Evolutionary conservation across 2,329 filamentous ascomycete species (phyloP).

Genomic region (Aureobasidium vineae): DNA sequence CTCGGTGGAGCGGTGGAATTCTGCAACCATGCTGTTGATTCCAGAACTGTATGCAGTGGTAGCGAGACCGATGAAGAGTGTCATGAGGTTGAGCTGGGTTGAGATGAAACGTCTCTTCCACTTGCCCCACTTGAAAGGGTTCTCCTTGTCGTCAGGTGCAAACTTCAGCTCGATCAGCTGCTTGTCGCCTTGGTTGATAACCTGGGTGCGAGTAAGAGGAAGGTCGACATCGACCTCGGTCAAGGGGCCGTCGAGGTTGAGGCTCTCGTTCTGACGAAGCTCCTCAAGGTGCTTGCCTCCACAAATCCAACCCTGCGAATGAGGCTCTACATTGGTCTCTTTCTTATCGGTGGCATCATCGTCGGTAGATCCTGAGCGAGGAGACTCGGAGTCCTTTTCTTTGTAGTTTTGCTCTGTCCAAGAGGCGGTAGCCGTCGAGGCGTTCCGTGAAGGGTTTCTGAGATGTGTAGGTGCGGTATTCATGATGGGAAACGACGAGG

Average conservation of each 20-base stretch:
- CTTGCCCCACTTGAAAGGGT: slow-evolving; percentile 53
- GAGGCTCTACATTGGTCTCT: slow-evolving; percentile 21
- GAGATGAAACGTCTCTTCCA: slow-evolving; percentile 50
- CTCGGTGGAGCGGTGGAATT: slow-evolving; percentile 45
- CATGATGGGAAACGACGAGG: slow-evolving; percentile 8
- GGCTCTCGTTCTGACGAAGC: slow-evolving; percentile 37
- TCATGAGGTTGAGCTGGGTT: slow-evolving; percentile 52
- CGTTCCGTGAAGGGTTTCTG: slow-evolving; percentile 11
- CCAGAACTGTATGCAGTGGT: slow-evolving; percentile 55
- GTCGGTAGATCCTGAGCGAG: slow-evolving; percentile 10
- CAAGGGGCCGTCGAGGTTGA: slow-evolving; percentile 40
- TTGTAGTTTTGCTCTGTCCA: slow-evolving; percentile 17
- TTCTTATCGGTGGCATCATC: slow-evolving; percentile 8
- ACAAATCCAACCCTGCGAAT: slow-evolving; percentile 33
- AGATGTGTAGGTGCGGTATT: slow-evolving; percentile 19
- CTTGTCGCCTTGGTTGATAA: slow-evolving; percentile 45
- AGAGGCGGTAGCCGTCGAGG: slow-evolving; percentile 3
- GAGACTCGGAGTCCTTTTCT: slow-evolving; percentile 19
- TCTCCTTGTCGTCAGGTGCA: slow-evolving; percentile 48
- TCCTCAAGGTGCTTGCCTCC: slow-evolving; percentile 43
- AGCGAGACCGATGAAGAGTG: slow-evolving; percentile 55
- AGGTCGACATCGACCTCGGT: slow-evolving; percentile 51
- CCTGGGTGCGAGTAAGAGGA: slow-evolving; percentile 49
- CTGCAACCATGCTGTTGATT: slow-evolving; percentile 48
- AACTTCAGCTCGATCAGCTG: slow-evolving; percentile 51